Evolutionary conservation across 108 stramenopile genomes (phyloP), one percentile per base, ranked within the genome.

Genomic region (Cylindrotheca fusiformis): DNA sequence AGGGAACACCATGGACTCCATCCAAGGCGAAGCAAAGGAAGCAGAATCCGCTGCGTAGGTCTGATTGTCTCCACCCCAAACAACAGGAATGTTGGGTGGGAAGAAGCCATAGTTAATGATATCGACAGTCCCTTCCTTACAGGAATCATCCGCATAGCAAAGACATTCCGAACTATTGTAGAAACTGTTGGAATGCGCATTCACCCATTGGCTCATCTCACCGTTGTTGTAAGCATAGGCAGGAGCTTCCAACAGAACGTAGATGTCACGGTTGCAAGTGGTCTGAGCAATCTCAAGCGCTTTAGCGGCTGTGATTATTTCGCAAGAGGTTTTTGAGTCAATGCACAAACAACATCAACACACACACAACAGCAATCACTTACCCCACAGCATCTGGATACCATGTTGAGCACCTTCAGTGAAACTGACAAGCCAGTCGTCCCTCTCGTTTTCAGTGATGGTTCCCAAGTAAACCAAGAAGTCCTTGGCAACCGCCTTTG

Each of bases 391-490:
- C 33, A 20, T 4, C 14, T 29, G 32, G 41, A 74, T 68, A 8
- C 72, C 72, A 33, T 52, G 48, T 32, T 74, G 66, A 23, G 72
- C 72, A 4, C 72, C 72, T 62, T 74, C 67, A 10, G 50, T 74
- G 2, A 67, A 26, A 19, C 61, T 62, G n/a, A 68, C 54, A 22
- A 28, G 28, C 58, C 53, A 68, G 44, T 44, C 52, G 12, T 54
- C 72, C 19, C 33, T 19, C n/a, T 67, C 66, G n/a, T 44, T 48
- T 17, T 55, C 66, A 8, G 49, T 33, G 22, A 54, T 53, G 14
- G 72, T 66, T 3, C 67, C 67, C 25, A 74, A 24, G 66, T 74
- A 74, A 4, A 45, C 66, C 48, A 67, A 36, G 14, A 74, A 47
- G 3, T 74, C 67, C 26, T 67, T 60, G n/a, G 72, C 72, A 8